Percentiles rank a stretch among this genome's conserved stretches.
These are phyloP conservation scores for Lactarius deliciosus DNA, from an alignment of 768 basidiomycete genomes.

Conservation along the genomic window DNA sequence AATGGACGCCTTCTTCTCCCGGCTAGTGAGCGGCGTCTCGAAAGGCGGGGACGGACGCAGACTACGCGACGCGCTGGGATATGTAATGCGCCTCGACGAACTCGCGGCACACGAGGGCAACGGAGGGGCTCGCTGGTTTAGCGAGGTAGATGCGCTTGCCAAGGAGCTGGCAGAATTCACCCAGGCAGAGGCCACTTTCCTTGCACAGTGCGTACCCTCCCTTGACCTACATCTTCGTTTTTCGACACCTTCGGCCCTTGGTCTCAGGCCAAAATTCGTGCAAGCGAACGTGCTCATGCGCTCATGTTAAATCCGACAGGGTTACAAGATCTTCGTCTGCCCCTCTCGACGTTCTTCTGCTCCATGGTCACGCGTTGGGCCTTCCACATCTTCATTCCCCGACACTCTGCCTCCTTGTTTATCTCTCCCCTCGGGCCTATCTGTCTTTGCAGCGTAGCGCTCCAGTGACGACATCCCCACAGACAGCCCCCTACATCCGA, in stretches of 20 bases:
- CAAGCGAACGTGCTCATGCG: constrained; percentile 5
- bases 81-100: constrained; percentile 71
- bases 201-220: constrained; percentile 48
- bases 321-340: constrained; percentile 36
- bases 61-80: constrained; percentile 54
- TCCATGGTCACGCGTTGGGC: constrained; percentile 64
- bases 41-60: constrained; percentile 51
- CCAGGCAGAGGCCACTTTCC: constrained; percentile 49
- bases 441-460: constrained; percentile 56
- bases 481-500: constrained; percentile 42
- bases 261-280: neutral
- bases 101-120: constrained; percentile 61
- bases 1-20: constrained; percentile 61
- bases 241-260: constrained; percentile 28
- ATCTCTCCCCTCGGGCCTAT: constrained; percentile 69
- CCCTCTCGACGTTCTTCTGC: constrained; percentile 71
- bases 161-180: constrained; percentile 51
- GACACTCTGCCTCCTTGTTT: constrained; percentile 68
- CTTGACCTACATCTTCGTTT: constrained; percentile 20
- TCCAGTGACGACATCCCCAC: constrained; percentile 32
- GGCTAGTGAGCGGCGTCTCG: constrained; percentile 48
- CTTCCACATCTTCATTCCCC: constrained; percentile 70
- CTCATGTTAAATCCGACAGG: constrained; percentile 17
- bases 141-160: constrained; percentile 56
- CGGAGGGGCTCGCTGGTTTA: constrained; percentile 67